Evolutionary conservation across 257 asterid species (phyloP).

Genomic region (Osmanthus fragrans): DNA sequence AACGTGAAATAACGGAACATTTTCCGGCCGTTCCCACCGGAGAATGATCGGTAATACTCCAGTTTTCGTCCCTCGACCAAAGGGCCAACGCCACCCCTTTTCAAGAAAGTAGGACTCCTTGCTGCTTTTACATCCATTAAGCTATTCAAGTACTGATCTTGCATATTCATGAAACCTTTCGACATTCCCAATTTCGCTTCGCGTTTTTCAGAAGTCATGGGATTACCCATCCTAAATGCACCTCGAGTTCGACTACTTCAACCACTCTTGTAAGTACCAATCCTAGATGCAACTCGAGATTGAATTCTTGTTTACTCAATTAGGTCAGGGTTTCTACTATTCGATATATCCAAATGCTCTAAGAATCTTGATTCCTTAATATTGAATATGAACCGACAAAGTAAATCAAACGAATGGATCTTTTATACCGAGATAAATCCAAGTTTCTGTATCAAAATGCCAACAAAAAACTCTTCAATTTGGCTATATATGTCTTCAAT

Average conservation of each 20-base stretch:
- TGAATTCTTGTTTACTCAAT: too few species aligned
- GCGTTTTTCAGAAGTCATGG: not conserved
- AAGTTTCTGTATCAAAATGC: not conserved
- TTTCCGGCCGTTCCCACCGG: slow-evolving; percentile 21
- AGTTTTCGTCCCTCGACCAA: slow-evolving; percentile 13
- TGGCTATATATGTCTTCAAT: not conserved
- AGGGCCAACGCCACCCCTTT: not conserved
- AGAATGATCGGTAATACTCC: slow-evolving; percentile 7
- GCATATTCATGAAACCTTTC: not conserved
- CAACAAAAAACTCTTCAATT: not conserved
- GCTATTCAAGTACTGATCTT: not conserved
- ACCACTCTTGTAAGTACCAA: too few species aligned
- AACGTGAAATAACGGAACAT: slow-evolving; percentile 26
- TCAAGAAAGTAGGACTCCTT: not conserved
- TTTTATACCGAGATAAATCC: too few species aligned
- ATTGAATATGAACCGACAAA: not conserved
- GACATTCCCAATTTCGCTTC: not conserved
- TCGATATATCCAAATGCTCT: not conserved
- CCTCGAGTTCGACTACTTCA: not conserved
- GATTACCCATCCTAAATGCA: not conserved
- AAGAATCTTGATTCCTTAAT: not conserved
- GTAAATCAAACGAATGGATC: too few species aligned
- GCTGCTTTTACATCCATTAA: slow-evolving; percentile 9
- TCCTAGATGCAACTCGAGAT: not conserved
- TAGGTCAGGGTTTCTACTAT: too few species aligned